Evolutionary conservation across 805 yeast genomes (phyloP), one percentile per base, ranked within the genome.

Genomic region (Saturnispora sanitii): DNA sequence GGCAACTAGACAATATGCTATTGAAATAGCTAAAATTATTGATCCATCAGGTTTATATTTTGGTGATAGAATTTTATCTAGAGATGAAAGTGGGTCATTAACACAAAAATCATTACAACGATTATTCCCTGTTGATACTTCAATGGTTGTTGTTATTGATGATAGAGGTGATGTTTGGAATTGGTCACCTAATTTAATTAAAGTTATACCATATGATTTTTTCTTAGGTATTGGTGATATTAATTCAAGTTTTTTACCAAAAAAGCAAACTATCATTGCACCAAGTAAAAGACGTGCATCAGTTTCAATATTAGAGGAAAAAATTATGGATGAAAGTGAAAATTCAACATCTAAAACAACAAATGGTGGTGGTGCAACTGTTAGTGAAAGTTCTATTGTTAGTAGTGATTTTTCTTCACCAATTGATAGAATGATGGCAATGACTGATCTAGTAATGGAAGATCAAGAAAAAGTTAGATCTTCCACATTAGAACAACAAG

Each of bases 91-190:
- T 59, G 97, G 97, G 0, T 82, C 87, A 5, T 62, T 90, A 46
- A 81, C 95, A 2, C 95, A 84, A 49, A 92, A 92, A 56, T 84
- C 90, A 28, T 66, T 92, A 45, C 80, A 82, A 53, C 68, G 97
- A 46, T 67, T 92, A 41, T 92, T 92, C 53, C 98, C 98, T 0
- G 94, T 90, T 2, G 95, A 90, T 49, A 94, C 94, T 19, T 81
- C 94, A 15, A 82, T 92, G 95, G 98, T 92, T 25, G 92, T 84
- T 2, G 80, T 92, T 35, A 92, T 92, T 45, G 98, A 92, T 60
- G 98, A 92, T 59, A 73, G 98, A 57, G 98, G 96, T 3, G 98
- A 92, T 59, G 98, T 92, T 17, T 92, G 98, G 98, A 84, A 83
- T 54, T 92, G 98, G 98, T 83, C 86, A 49, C 78, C 82, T 11